Evolutionary conservation across 2,329 filamentous ascomycete species (phyloP).

Genomic region (Fusarium falciforme): DNA sequence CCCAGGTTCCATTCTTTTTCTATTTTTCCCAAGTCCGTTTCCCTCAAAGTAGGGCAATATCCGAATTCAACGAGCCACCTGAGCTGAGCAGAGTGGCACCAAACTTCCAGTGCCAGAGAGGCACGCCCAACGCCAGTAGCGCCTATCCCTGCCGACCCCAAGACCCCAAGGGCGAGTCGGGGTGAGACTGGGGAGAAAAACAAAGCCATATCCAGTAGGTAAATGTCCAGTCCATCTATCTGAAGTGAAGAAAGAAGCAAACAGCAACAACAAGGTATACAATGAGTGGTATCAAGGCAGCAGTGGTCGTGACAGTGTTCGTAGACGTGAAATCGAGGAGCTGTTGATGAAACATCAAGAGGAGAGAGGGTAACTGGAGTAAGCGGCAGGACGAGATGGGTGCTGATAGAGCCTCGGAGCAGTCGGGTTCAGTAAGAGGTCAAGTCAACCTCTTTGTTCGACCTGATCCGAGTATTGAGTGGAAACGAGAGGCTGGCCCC

Average conservation of each 20-base stretch:
- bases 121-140: slow-evolving; percentile 41
- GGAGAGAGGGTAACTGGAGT: slow-evolving; percentile 5
- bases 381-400: background rate
- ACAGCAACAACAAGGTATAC: slow-evolving; percentile 18
- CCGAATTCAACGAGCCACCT: slow-evolving; percentile 14
- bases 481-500: background rate
- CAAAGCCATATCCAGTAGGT: slow-evolving; percentile 35
- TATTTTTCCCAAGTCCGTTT: slow-evolving; percentile 9
- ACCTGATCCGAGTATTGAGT: background rate
- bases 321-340: slow-evolving; percentile 26
- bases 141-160: slow-evolving; percentile 29
- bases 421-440: background rate
- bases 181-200: slow-evolving; percentile 29
- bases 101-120: slow-evolving; percentile 24
- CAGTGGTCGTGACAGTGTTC: slow-evolving; percentile 33
- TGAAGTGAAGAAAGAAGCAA: slow-evolving; percentile 26
- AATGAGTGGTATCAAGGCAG: slow-evolving; percentile 43
- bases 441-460: background rate
- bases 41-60: slow-evolving; percentile 10
- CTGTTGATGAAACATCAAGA: slow-evolving; percentile 12
- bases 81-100: slow-evolving; percentile 9
- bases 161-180: slow-evolving; percentile 10
- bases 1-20: slow-evolving; percentile 15
- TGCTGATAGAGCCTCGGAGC: background rate
- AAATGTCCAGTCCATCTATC: slow-evolving; percentile 41